Conservation (phyloP, 768 basidiomycete genomes). For the Epithele typhae region DNA sequence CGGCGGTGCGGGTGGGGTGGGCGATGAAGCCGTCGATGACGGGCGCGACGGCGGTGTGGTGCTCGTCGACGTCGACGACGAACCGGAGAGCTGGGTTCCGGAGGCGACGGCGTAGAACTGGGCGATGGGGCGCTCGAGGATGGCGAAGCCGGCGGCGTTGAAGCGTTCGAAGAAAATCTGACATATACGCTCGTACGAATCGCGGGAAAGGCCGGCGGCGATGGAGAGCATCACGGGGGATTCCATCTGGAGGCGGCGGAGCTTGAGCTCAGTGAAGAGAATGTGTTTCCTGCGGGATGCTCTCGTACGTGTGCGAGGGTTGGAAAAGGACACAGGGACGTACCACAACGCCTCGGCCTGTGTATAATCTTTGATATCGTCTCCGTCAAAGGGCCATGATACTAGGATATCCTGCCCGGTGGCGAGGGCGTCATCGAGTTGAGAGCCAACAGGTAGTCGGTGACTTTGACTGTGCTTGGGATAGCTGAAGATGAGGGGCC, state of each 20-base stretch:
- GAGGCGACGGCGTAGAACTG: slow-evolving; percentile 67
- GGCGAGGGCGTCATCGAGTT: slow-evolving; percentile 75
- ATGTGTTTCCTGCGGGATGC: slow-evolving; percentile 67
- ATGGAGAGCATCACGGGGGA: slow-evolving; percentile 80
- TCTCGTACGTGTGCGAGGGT: background rate
- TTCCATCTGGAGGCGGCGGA: slow-evolving; percentile 82
- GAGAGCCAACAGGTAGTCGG: slow-evolving; percentile 77
- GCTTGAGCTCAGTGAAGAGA: slow-evolving; percentile 68
- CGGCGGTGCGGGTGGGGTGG: slow-evolving; percentile 47
- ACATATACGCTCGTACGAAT: slow-evolving; percentile 66
- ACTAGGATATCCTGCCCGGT: slow-evolving; percentile 69
- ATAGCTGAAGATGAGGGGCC: slow-evolving; percentile 42
- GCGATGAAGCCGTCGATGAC: slow-evolving; percentile 70
- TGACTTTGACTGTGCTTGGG: slow-evolving; percentile 49
- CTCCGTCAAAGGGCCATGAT: slow-evolving; percentile 81
- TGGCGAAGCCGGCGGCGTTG: slow-evolving; percentile 78
- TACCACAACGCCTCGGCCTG: slow-evolving; percentile 91
- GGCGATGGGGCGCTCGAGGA: slow-evolving; percentile 80
- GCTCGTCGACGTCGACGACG: slow-evolving; percentile 76
- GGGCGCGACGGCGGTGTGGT: slow-evolving; percentile 72
- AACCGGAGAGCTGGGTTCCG: slow-evolving; percentile 54
- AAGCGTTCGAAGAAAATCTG: slow-evolving; percentile 91
- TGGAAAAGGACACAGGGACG: slow-evolving; percentile 18
- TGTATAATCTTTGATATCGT: slow-evolving; percentile 69
- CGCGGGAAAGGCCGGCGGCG: slow-evolving; percentile 57